Evolutionary conservation across 2,329 filamentous ascomycete genomes (phyloP), one percentile per base, ranked within the genome.

Genomic region (Incumbomyces lentus): DNA sequence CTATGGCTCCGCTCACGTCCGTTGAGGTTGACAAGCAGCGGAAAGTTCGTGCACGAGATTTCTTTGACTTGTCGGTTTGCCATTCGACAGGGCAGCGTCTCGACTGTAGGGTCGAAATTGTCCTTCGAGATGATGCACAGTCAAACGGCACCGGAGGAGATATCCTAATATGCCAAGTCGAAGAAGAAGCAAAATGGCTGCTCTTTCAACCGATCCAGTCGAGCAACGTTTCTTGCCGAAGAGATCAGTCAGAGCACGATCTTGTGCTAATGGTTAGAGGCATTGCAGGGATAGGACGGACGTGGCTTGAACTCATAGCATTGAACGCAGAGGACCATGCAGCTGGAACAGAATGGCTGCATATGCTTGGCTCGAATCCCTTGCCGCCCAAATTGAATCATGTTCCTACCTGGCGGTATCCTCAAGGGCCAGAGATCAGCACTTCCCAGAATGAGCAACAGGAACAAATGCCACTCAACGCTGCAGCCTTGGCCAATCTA

Each of bases 1-100:
- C 82, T 13, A 68, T 98, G 46, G 79, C 78, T 11, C 76, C 84
- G 1, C 72, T 88, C 31, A 76, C 80, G 30, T 77, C 77, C 46
- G 78, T 92, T 8, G 72, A 69, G 36, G 81, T 96, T 46, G 82
- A 95, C 59, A 73, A 78, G n/a, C 75, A 70, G 33, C 80, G 87
- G 46, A 86, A 89, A 59, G 93, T 98, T 35, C 82, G 79, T 53
- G 89, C 90, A 38, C 83, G 94, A 58, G 92, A 98, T 63, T 80
- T 84, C 55, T 98, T 98, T 62, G 83, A 84, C 48, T 73, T 98
- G 56, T 82, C 89, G 50, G 67, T 98, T 12, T 74, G 77, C 42
- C 92, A 98, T 63, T 94, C 90, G 1, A 95, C 79, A 58, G 89
- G 90, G 1, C 90, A 96, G 62, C 75, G 88, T 50, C 74, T 98